Base-by-base conservation (phyloP, 805 yeast genomes). In the Ogataea ganodermae region DNA sequence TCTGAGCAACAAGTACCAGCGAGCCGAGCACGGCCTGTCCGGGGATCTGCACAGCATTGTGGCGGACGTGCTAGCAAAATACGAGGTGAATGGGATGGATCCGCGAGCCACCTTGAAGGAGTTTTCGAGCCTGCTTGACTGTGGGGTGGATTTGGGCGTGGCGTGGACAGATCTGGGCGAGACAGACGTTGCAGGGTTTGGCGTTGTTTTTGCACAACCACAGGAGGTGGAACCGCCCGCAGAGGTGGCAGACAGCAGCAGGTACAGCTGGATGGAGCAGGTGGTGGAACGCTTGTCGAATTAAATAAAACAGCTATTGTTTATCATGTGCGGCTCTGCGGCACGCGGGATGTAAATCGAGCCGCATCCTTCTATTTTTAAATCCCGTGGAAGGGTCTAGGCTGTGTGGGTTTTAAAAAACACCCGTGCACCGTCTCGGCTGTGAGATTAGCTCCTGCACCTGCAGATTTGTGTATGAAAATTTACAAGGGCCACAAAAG, bases 21-120 rank as follows among this genome's bases (percentile, higher is more conserved):
- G 17, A 16, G 33, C n/a, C 8, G 17, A 30, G 6, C 35, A 26
- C 1, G 31, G 33, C 2, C 33, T 44, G 22, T 8, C 43, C 12
- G 17, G 10, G 8, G 49, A 48, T n/a, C 37, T 50, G 39, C 20
- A 33, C 14, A 21, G n/a, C 1, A 48, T 50, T 37, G 32, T 45
- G 32, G 14, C 33, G 7, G 43, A 40, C 21, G 24, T 30, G 4
- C 36, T 4, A n/a, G 20, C 27, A 3, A 17, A 24, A 14, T 13
- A 38, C 17, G 33, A 13, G 23, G 16, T 38, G 3, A 38, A 6
- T 18, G 16, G 17, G 22, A 24, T 38, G 10, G 6, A 7, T 20
- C 20, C 22, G 8, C 3, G 13, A 30, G 31, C 14, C 6, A 13
- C 31, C 24, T 27, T 42, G 10, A 16, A 9, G 16, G 22, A 42